A percentile compares a stretch with the other conserved stretches of the same genome.
These are phyloP conservation scores for Jasminum sambac DNA, from an alignment of 257 asterid genomes.

Conservation along the genomic window DNA sequence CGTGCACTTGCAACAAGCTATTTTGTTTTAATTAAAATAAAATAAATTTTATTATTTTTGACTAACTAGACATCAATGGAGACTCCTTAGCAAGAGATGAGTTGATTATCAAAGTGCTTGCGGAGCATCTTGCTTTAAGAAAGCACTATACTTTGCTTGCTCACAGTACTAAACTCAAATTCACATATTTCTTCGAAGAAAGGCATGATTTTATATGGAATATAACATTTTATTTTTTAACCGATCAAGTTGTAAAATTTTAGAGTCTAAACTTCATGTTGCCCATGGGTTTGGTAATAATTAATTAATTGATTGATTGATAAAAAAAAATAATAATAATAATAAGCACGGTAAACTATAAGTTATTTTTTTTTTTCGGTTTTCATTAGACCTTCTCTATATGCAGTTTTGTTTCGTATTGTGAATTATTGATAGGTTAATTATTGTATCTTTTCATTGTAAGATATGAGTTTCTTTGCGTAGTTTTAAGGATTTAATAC, in stretches of 20 bases:
- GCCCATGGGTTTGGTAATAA: too few species aligned
- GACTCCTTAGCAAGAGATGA: not conserved
- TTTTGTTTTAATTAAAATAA: not conserved
- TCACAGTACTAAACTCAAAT: not conserved
- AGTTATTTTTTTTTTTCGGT: too few species aligned
- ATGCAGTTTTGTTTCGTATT: too few species aligned
- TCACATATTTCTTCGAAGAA: not conserved
- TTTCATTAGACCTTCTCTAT: too few species aligned
- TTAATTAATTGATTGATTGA: too few species aligned
- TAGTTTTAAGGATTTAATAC: too few species aligned
- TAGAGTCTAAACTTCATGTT: too few species aligned
- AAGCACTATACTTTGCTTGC: slow-evolving; percentile 23
- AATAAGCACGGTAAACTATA: too few species aligned
- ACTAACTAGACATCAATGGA: not conserved
- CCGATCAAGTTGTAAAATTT: not conserved
- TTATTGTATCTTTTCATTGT: too few species aligned
- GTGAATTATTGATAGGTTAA: too few species aligned
- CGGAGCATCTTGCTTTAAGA: not conserved
- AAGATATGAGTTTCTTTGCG: too few species aligned
- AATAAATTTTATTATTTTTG: not conserved
- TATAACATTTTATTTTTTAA: not conserved
- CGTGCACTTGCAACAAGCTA: not conserved
- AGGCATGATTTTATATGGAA: not conserved
- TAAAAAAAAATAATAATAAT: too few species aligned
- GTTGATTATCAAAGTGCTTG: not conserved